Evolutionary conservation across 2,329 filamentous ascomycete genomes (phyloP), one percentile per base, ranked within the genome.

Genomic region (Hypoxylon rubiginosum): DNA sequence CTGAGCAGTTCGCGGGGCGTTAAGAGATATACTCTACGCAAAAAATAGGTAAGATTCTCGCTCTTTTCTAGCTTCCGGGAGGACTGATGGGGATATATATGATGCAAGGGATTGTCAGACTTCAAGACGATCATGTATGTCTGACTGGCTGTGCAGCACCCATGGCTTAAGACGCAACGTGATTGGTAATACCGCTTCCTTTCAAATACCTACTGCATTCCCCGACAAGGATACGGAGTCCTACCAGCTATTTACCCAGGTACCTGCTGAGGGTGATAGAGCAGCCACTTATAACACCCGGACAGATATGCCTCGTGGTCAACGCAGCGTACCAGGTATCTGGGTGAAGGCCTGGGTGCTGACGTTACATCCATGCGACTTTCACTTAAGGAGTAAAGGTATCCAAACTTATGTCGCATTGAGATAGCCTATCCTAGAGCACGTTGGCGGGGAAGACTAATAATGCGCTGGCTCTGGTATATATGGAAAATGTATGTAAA

Each of bases 11-110:
- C 49, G 13, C 10, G 13, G 8, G 41, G 19, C 19, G 10, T 7
- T 13, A 46, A 17, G 41, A 43, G n/a, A 43, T 17, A 32, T 50
- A 50, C 32, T 48, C 49, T 49, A 34, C 30, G 30, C 11, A 36
- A 36, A 28, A 7, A 28, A 28, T 28, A 28, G 7, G 7, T 3
- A 28, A 3, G 26, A 28, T 28, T 4, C 26, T 3, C 7, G 26
- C 26, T 3, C 3, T 7, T 13, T 36, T 6, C 34, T 34, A 13
- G 34, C 11, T 15, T 15, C 11, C 3, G 3, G 15, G 34, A 36
- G 34, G 11, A 15, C 15, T 3, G 11, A 36, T 4, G 34, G 10
- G 11, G 2, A 15, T 36, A 36, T 15, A 36, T 36, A 15, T 4
- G 13, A 36, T 15, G 34, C 26, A 6, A 15, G 34, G 10, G 34